Percentiles rank a stretch among this genome's conserved stretches.
Evolutionary conservation across 768 basidiomycete species (phyloP).

Genomic region (Pisolithus sp.): DNA sequence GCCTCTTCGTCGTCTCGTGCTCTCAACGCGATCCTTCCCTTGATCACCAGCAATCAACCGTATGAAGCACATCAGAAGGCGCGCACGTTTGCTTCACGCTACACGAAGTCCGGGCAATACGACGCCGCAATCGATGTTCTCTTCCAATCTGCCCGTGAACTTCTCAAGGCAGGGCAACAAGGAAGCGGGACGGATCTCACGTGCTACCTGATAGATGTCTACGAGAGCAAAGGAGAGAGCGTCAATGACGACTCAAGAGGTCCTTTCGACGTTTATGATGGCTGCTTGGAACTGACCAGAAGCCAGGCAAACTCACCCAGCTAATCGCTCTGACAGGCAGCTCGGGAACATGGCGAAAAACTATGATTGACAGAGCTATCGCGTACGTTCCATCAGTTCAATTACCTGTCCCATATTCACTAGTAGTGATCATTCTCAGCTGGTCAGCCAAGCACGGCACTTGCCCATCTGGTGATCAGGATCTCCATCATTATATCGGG

Average conservation of each 20-base stretch:
- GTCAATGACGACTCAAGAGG: constrained; percentile 80
- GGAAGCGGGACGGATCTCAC: constrained; percentile 89
- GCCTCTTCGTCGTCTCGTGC: constrained; percentile 52
- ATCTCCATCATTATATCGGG: constrained; percentile 85
- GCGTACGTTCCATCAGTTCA: constrained; percentile 46
- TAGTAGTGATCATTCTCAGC: constrained; percentile 33
- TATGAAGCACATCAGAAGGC: constrained; percentile 98
- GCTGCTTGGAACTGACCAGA: constrained; percentile 2
- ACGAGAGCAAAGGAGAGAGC: constrained; percentile 63
- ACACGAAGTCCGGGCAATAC: constrained; percentile 72
- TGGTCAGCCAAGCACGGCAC: constrained; percentile 79
- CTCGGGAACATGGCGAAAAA: constrained; percentile 83
- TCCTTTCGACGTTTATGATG: constrained; percentile 31
- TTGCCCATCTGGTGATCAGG: constrained; percentile 85
- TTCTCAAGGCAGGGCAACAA: constrained; percentile 81
- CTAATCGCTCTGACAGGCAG: constrained; percentile 82
- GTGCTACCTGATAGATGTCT: constrained; percentile 75
- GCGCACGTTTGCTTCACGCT: constrained; percentile 87
- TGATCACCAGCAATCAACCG: constrained; percentile 60
- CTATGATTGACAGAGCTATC: constrained; percentile 76
- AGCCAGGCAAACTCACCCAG: constrained; percentile 78
- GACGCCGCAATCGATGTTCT: constrained; percentile 89
- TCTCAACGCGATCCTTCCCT: constrained; percentile 67
- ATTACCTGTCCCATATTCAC: constrained; percentile 13
- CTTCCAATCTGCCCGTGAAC: constrained; percentile 81